Base-by-base conservation (phyloP, 2,329 filamentous ascomycete genomes). In the Hymenoscyphus infarciens region DNA sequence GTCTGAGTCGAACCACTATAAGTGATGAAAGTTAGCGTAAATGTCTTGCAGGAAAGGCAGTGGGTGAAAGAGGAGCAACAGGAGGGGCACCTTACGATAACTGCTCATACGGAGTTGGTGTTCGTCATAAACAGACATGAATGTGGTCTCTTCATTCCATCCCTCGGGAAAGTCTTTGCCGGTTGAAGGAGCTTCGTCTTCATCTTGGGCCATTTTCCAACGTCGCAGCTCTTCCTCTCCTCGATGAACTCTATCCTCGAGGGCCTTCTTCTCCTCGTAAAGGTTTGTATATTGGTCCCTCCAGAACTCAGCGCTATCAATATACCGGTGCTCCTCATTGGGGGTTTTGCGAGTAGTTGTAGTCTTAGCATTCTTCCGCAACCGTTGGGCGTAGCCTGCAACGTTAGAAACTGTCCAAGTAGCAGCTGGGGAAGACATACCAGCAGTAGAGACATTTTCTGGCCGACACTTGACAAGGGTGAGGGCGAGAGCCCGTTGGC, bases 301-400 rank as follows among this genome's bases (percentile, higher is more conserved):
- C 71, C 71, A 73, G 60, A 70, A 71, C 56, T 68, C 68, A 1
- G 55, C 42, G n/a, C 63, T 67, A 60, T 72, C 71, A 56, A 72
- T 49, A 61, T 70, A 67, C n/a, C 67, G 67, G n/a, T 61, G 55
- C 19, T 66, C 54, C 11, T 64, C 57, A 27, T 55, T 13, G 8
- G 49, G 49, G 27, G n/a, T n/a, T n/a, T 29, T 49, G 29, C 29
- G 39, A n/a, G 64, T 61, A 22, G 10, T 22, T 49, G n/a, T 22
- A 19, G n/a, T 58, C 53, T 66, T 65, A 29, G 67, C 62, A 19
- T 63, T 58, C 42, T 67, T 69, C 15, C 35, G 62, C 2, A 73
- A 59, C 38, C 67, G 65, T 31, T 68, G 63, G 19, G 62, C 63
- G 45, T 70, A 72, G 16, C 71, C 70, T 73, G 49, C n/a, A 52